Conservation (phyloP, 2,329 filamentous ascomycete genomes). For the Laburnicola sp. region DNA sequence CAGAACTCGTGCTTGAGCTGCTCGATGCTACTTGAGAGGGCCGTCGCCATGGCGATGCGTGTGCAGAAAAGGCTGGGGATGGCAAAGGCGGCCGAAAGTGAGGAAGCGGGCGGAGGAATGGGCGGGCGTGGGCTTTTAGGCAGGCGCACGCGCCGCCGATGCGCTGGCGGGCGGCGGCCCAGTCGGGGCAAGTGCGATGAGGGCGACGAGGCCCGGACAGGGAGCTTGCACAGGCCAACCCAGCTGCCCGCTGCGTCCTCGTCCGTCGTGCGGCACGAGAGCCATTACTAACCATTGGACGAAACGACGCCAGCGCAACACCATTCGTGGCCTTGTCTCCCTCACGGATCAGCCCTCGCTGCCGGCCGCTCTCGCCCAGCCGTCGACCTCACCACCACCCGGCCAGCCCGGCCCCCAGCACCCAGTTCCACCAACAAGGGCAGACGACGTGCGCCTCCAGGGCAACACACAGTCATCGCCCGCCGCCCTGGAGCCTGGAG, state of each 20-base stretch:
- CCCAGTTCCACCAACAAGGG: background rate
- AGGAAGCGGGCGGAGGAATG: slow-evolving; percentile 27
- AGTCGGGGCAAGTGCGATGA: background rate
- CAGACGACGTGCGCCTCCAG: slow-evolving; percentile 1
- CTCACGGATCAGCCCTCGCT: no score
- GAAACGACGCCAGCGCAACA: background rate
- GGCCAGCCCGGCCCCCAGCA: no score
- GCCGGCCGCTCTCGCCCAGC: slow-evolving; percentile 6
- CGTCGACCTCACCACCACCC: background rate
- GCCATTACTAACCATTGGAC: no score
- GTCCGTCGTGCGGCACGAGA: no score
- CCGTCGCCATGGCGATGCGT: slow-evolving; percentile 30
- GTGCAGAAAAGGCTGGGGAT: slow-evolving; percentile 17
- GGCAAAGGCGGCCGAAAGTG: slow-evolving; percentile 34
- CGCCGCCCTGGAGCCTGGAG: background rate
- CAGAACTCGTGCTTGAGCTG: slow-evolving; percentile 44
- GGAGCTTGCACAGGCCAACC: no score
- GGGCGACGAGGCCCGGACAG: no score
- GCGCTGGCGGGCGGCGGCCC: slow-evolving; percentile 38
- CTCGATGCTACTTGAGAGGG: slow-evolving; percentile 34
- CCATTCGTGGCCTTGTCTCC: background rate
- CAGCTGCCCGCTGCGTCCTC: no score
- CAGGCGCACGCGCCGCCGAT: slow-evolving; percentile 22
- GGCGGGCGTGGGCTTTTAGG: slow-evolving; percentile 31
- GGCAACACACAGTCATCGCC: background rate